Evolutionary conservation across 306 rosid genomes (phyloP).

Genomic region (Trichosanthes truncata): DNA sequence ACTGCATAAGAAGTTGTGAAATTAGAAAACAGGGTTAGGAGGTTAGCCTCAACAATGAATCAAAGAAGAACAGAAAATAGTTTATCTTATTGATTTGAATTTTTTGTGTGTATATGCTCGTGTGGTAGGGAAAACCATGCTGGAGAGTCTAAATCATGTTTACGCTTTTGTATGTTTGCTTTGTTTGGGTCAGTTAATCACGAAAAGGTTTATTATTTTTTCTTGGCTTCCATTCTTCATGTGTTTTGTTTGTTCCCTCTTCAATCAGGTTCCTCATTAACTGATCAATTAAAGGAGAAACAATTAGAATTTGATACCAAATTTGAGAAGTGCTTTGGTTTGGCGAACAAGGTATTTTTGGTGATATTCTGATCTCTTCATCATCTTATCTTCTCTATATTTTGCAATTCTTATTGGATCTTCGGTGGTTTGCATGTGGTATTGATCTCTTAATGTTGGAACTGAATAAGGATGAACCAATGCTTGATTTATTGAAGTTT

Average conservation of each 20-base stretch:
- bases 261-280: slow-evolving; percentile 50
- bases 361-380: background rate
- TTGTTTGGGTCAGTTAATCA: background rate
- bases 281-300: slow-evolving; percentile 62
- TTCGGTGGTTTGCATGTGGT: background rate
- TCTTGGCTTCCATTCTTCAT: background rate
- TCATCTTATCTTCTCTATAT: background rate
- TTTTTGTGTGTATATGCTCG: background rate
- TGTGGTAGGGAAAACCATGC: background rate
- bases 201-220: background rate
- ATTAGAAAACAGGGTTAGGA: background rate
- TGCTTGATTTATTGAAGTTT: background rate
- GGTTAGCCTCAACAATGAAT: background rate
- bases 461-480: background rate
- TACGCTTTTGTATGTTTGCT: background rate
- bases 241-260: background rate
- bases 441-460: background rate
- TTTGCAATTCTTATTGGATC: background rate
- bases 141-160: background rate
- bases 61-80: background rate
- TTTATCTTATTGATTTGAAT: background rate
- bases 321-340: slow-evolving; percentile 57
- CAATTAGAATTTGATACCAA: slow-evolving; percentile 64
- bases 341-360: slow-evolving; percentile 52
- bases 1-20: background rate